phyloP scores from a whole-genome alignment of 148 eudicot genomes.

The Spergularia marina region DNA sequence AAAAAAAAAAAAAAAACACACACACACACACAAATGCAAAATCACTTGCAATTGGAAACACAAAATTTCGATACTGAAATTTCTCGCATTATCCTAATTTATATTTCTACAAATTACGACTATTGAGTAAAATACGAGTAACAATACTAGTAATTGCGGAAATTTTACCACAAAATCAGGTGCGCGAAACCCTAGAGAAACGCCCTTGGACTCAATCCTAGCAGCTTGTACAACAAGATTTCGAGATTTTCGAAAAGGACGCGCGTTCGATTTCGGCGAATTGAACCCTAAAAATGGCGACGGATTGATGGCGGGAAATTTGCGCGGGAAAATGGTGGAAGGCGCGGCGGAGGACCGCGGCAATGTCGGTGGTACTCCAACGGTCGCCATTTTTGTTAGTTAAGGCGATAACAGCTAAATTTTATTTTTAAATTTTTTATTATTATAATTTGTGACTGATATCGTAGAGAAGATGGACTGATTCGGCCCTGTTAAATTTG shows the following conservation, averaged over 20 bases:
- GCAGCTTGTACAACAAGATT: slow-evolving; percentile 56
- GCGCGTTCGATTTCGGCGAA: slow-evolving; percentile 12
- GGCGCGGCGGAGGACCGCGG: slow-evolving; percentile 16
- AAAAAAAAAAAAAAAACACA: not conserved
- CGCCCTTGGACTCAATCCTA: slow-evolving; percentile 63
- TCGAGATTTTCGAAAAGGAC: not conserved
- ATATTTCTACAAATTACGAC: too few relatives aligned
- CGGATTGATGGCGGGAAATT: slow-evolving; percentile 7
- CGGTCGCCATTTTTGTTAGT: slow-evolving; percentile 21
- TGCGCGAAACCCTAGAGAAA: slow-evolving; percentile 59
- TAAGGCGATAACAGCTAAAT: not conserved
- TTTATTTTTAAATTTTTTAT: too few relatives aligned
- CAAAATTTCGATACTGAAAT: not conserved
- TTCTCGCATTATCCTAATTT: not conserved
- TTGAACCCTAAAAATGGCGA: slow-evolving; percentile 24
- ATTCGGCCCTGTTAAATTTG: too few relatives aligned
- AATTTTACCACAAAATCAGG: slow-evolving; percentile 56
- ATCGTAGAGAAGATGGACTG: too few relatives aligned
- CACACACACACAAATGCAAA: not conserved
- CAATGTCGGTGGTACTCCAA: not conserved
- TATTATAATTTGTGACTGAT: too few relatives aligned
- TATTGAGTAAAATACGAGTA: not conserved
- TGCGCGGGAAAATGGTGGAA: slow-evolving; percentile 11
- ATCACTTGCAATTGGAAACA: not conserved
- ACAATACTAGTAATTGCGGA: not conserved